Evolutionary conservation across 805 yeast species (phyloP).

Genomic region (Spathaspora gorwiae): DNA sequence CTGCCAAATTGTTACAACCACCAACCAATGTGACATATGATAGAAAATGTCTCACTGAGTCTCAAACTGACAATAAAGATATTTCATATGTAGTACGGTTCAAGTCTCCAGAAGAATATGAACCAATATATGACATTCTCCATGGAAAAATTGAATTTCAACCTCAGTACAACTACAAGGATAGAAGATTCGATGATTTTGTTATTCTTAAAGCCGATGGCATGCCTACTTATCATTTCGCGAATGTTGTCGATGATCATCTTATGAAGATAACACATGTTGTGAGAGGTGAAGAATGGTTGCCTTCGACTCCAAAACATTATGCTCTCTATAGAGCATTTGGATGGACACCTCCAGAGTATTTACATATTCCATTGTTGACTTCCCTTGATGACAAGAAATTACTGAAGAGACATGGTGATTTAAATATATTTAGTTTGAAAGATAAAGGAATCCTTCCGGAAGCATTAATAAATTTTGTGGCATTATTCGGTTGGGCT

Average conservation of each 20-base stretch:
- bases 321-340: slow-evolving; percentile 80
- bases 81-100: slow-evolving; percentile 57
- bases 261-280: slow-evolving; percentile 91
- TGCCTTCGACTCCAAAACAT: slow-evolving; percentile 93
- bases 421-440: slow-evolving; percentile 62
- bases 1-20: slow-evolving; percentile 72
- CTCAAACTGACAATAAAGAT: slow-evolving; percentile 21
- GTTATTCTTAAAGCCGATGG: slow-evolving; percentile 90
- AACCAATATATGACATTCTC: slow-evolving; percentile 63
- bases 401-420: slow-evolving; percentile 82
- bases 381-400: slow-evolving; percentile 73
- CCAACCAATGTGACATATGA: slow-evolving; percentile 93
- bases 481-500: slow-evolving; percentile 93
- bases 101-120: slow-evolving; percentile 69
- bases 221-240: slow-evolving; percentile 93
- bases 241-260: slow-evolving; percentile 93
- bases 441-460: slow-evolving; percentile 65
- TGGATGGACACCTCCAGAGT: slow-evolving; percentile 79
- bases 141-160: slow-evolving; percentile 77
- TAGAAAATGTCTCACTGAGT: slow-evolving; percentile 58
- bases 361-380: slow-evolving; percentile 84
- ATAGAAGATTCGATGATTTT: slow-evolving; percentile 83
- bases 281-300: slow-evolving; percentile 96
- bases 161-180: slow-evolving; percentile 67
- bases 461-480: slow-evolving; percentile 83